Evolutionary conservation across 352 stramenopile genomes (phyloP).

Genomic region (Salisapilia sapeloensis): DNA sequence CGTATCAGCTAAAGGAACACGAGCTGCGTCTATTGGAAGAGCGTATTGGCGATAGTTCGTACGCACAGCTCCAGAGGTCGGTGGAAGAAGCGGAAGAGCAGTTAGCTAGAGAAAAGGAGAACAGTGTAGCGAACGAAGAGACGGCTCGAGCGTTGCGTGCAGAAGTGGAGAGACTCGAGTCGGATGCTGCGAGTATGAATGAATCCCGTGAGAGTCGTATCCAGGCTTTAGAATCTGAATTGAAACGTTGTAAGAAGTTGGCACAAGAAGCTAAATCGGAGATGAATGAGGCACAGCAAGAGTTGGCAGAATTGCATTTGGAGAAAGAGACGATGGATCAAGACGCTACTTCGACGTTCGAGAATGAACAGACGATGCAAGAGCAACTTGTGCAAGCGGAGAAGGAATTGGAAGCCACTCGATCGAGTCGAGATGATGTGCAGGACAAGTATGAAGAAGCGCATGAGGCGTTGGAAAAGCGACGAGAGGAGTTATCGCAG

Average conservation of each 20-base stretch:
- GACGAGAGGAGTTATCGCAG: conserved; percentile 47
- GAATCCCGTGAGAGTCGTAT: conserved; percentile 69
- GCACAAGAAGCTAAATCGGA: conserved; percentile 36
- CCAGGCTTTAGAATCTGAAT: conserved; percentile 55
- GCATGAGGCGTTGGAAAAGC: conserved; percentile 45
- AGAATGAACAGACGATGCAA: conserved; percentile 26
- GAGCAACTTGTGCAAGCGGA: conserved; percentile 47
- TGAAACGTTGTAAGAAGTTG: conserved; percentile 59
- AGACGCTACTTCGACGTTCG: conserved; percentile 36
- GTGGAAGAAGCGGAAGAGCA: conserved; percentile 51
- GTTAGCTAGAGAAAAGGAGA: conserved; percentile 43
- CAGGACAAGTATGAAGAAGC: conserved; percentile 42
- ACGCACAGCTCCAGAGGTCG: conserved; percentile 61
- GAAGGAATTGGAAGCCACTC: conserved; percentile 51
- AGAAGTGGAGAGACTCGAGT: conserved; percentile 52
- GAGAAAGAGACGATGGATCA: conserved; percentile 56
- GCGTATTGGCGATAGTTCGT: conserved; percentile 60
- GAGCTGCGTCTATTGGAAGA: conserved; percentile 61
- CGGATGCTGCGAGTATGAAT: conserved; percentile 71
- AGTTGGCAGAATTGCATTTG: conserved; percentile 52
- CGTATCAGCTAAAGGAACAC: conserved; percentile 75
- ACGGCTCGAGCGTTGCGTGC: conserved; percentile 58
- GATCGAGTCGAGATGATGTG: conserved; percentile 40
- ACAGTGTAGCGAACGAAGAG: conserved; percentile 41
- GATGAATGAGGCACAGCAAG: conserved; percentile 43